phyloP scores from a whole-genome alignment of 139 green algal genomes.

The Yamagishiella unicocca region DNA sequence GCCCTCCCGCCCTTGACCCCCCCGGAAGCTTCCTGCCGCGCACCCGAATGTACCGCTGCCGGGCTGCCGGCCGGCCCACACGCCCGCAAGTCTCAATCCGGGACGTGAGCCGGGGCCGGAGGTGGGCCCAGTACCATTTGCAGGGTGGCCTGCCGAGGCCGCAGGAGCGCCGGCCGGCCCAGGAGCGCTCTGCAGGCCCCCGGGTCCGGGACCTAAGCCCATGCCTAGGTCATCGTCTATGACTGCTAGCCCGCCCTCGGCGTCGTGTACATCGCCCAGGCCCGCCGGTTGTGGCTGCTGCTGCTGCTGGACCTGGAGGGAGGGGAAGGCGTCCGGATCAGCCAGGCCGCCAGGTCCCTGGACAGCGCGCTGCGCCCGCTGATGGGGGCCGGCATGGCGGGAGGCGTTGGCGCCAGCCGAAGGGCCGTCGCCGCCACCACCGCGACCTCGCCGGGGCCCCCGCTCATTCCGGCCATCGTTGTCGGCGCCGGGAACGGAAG shows the following conservation, averaged over 20 bases:
- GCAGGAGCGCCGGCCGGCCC: not conserved
- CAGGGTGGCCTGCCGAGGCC: constrained; percentile 19
- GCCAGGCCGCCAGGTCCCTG: not conserved
- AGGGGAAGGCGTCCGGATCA: constrained; percentile 1
- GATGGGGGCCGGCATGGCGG: not conserved
- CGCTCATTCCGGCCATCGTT: too few relatives aligned
- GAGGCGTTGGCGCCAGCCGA: not conserved
- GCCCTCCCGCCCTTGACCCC: not conserved
- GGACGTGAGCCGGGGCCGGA: not conserved
- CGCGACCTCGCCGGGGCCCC: too few relatives aligned
- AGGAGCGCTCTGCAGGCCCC: not conserved
- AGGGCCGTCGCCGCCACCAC: not conserved
- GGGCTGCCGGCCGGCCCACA: constrained; percentile 11
- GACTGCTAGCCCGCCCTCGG: constrained; percentile 64
- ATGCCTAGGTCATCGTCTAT: constrained; percentile 78
- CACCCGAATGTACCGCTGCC: constrained; percentile 17
- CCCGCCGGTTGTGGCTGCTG: not conserved
- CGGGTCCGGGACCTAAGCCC: not conserved
- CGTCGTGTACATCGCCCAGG: constrained; percentile 47
- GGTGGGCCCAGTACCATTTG: not conserved
- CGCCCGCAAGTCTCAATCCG: constrained; percentile 1
- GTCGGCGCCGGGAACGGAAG: too few relatives aligned
- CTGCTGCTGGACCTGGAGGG: constrained; percentile 11
- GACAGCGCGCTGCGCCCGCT: too few relatives aligned
- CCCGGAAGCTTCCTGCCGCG: not conserved